Evolutionary conservation across 306 rosid genomes (phyloP).

Genomic region (Cucumis melo): DNA sequence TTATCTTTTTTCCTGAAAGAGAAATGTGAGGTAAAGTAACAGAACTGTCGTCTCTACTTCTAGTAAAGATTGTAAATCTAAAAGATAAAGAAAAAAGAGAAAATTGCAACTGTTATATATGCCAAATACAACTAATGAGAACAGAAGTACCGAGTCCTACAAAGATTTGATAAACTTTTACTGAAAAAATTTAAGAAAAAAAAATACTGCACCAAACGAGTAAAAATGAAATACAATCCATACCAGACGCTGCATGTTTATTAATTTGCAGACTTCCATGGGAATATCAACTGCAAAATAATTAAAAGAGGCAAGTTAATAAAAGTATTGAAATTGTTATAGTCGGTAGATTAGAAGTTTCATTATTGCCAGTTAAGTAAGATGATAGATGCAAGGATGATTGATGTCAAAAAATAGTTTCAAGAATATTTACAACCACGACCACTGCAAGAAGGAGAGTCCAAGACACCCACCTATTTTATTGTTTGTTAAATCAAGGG

Average conservation of each 20-base stretch:
- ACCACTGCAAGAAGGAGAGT: constrained; percentile 1
- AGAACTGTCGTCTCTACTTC: neutral
- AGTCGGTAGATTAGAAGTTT: neutral
- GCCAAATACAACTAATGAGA: neutral
- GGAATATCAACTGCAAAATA: constrained; percentile 72
- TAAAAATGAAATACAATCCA: constrained; percentile 14
- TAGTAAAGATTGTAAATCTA: neutral
- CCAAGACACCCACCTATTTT: constrained; percentile 42
- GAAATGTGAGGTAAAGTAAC: neutral
- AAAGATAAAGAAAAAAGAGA: neutral
- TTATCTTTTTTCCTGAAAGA: neutral
- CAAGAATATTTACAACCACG: neutral
- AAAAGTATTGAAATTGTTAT: neutral
- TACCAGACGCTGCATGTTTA: constrained; percentile 79
- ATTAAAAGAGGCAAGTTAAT: constrained; percentile 1
- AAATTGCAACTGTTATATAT: neutral
- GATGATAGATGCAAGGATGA: neutral
- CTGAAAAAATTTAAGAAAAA: neutral
- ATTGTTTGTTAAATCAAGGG: constrained; percentile 76
- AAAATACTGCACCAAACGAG: constrained; percentile 7
- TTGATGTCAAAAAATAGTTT: neutral
- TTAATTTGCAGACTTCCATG: constrained; percentile 52
- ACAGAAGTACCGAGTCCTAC: neutral
- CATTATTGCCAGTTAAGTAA: neutral
- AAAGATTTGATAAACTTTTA: neutral